These are phyloP conservation scores for Pugionium cornutum DNA, from an alignment of 345 rosid genomes.

Conservation along the genomic window DNA sequence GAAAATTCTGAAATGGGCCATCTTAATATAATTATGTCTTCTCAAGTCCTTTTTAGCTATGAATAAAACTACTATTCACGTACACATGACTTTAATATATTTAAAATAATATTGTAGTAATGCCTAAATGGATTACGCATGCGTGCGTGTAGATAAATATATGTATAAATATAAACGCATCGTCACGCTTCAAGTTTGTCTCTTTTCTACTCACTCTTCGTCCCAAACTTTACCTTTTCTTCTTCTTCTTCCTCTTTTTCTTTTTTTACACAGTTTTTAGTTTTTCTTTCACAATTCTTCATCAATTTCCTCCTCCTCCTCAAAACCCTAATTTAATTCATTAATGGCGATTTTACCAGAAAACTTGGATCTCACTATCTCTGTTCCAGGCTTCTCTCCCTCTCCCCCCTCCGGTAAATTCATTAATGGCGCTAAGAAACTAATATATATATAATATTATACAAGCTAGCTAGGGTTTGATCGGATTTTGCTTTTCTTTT, in stretches of 20 bases:
- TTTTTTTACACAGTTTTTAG: too few relatives aligned
- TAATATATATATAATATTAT: background rate
- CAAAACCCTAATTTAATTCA: constrained; percentile 27
- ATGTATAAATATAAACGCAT: constrained; percentile 38
- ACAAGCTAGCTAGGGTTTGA: background rate
- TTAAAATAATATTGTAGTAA: background rate
- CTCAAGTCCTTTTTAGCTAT: background rate
- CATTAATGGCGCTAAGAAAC: background rate
- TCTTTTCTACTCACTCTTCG: constrained; percentile 28
- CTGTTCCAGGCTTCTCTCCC: constrained; percentile 76
- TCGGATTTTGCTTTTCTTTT: constrained; percentile 17
- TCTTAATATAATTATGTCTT: constrained; percentile 1
- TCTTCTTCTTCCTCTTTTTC: constrained; percentile 8
- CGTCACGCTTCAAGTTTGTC: constrained; percentile 37
- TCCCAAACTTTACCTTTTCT: constrained; percentile 44
- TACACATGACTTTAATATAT: constrained; percentile 27
- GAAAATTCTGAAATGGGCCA: constrained; percentile 1
- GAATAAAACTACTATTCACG: constrained; percentile 33
- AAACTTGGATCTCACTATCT: constrained; percentile 77
- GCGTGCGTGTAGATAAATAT: constrained; percentile 31
- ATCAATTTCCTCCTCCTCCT: background rate
- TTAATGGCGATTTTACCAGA: constrained; percentile 59
- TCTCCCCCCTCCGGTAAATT: constrained; percentile 63
- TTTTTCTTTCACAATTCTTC: too few relatives aligned
- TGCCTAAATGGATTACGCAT: constrained; percentile 32